These are phyloP conservation scores for Mimosa bimucronata DNA, from an alignment of 306 rosid genomes.

Conservation along the genomic window DNA sequence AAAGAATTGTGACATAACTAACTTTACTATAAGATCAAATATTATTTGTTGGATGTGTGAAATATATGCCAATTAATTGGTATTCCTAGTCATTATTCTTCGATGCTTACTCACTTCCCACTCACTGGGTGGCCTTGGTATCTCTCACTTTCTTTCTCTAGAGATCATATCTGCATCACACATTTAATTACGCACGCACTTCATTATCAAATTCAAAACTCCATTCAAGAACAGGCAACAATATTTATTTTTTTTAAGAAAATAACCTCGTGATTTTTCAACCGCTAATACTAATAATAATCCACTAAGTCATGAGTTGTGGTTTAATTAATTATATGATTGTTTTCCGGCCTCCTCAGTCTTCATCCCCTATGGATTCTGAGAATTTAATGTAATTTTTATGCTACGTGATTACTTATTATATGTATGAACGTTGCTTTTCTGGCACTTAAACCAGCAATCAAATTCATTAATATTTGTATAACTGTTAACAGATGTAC, in stretches of 20 bases:
- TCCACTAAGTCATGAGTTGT: not conserved
- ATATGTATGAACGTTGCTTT: constrained; percentile 29
- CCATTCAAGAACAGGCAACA: not conserved
- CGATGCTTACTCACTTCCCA: constrained; percentile 59
- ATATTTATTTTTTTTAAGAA: not conserved
- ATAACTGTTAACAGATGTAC: constrained; percentile 21
- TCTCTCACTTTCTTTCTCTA: constrained; percentile 39
- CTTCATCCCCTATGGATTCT: not conserved
- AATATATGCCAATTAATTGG: constrained; percentile 24
- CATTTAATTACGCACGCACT: not conserved
- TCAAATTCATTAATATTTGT: constrained; percentile 30
- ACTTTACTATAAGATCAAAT: not conserved
- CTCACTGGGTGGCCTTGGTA: constrained; percentile 50
- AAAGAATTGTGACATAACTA: not conserved
- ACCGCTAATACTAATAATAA: not conserved
- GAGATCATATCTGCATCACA: constrained; percentile 2
- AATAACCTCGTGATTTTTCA: not conserved
- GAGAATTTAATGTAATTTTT: constrained; percentile 25
- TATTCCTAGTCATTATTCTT: constrained; percentile 44
- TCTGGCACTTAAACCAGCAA: constrained; percentile 30
- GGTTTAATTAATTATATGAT: not conserved
- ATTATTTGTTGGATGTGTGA: not conserved
- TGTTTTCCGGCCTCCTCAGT: not conserved
- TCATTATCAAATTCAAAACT: not conserved
- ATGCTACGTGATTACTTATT: not conserved